phyloP scores from a whole-genome alignment of 1,284 basidiomycete species.

The Fomes fomentarius region DNA sequence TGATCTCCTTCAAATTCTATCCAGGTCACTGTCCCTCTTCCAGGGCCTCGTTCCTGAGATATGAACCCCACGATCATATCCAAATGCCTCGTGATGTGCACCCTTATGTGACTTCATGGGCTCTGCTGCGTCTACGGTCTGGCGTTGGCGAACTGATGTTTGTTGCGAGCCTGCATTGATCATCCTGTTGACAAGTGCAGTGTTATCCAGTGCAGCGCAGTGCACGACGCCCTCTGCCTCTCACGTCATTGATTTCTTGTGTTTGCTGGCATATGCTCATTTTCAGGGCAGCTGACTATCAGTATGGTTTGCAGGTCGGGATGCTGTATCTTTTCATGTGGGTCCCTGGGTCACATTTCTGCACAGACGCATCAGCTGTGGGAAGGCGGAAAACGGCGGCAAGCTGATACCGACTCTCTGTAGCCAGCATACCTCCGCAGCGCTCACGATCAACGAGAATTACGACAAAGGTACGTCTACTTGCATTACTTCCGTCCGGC shows the following conservation, averaged over 20 bases:
- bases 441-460: constrained; percentile 88
- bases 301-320: constrained; percentile 50
- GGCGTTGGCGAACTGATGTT: not conserved
- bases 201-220: not conserved
- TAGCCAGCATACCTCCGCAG: constrained; percentile 91
- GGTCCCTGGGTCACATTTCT: constrained; percentile 25
- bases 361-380: too few species aligned
- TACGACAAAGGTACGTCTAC: constrained; percentile 63
- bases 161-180: not conserved
- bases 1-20: constrained; percentile 13
- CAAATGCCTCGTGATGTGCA: not conserved
- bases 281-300: constrained; percentile 5
- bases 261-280: too few species aligned
- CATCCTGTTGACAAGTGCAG: not conserved
- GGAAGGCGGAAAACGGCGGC: too few species aligned
- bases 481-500: constrained; percentile 3
- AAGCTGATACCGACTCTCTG: not conserved
- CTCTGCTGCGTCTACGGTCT: not conserved
- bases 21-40: not conserved
- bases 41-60: not conserved
- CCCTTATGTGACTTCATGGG: too few species aligned
- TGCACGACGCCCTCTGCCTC: too few species aligned
- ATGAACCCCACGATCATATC: too few species aligned
- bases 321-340: constrained; percentile 80
- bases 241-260: not conserved